Conservation (phyloP, 2,329 filamentous ascomycete genomes). For the Pochonia chlamydosporia region DNA sequence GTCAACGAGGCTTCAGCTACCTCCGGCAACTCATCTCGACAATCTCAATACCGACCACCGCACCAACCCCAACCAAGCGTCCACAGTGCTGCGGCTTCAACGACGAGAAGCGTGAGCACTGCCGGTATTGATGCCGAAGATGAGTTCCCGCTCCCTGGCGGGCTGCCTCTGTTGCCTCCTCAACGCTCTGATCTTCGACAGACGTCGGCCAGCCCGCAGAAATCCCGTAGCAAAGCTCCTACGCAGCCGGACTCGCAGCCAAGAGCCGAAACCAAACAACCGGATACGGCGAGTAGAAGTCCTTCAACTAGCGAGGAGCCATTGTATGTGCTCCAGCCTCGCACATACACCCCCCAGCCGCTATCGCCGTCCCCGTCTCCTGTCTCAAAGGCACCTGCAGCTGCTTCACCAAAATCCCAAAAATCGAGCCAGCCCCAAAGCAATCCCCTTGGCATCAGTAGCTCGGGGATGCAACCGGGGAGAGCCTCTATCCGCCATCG, state of each 20-base stretch:
- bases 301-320: conserved; percentile 24
- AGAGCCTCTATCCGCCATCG: conserved; percentile 47
- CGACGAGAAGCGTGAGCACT: conserved; percentile 6
- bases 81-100: conserved; percentile 12
- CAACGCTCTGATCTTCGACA: conserved; percentile 3
- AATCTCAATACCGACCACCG: conserved; percentile 1
- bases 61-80: conserved; percentile 10
- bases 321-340: conserved; percentile 50
- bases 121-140: conserved; percentile 12
- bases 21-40: conserved; percentile 7
- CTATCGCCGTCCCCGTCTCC: conserved; percentile 1
- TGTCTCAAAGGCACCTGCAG: not conserved
- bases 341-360: conserved; percentile 46
- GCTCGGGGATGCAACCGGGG: conserved; percentile 17
- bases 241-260: not conserved
- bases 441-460: conserved; percentile 1
- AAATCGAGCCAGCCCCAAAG: not conserved
- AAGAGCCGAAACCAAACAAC: not conserved
- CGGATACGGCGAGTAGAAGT: conserved; percentile 11
- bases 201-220: not conserved
- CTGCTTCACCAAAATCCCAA: conserved; percentile 1
- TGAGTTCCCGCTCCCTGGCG: conserved; percentile 19
- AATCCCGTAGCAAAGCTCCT: not conserved
- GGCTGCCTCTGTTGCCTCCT: conserved; percentile 14
- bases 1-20: conserved; percentile 2